Base-by-base conservation (phyloP, 257 asterid species). In the Primulina huaijiensis region DNA sequence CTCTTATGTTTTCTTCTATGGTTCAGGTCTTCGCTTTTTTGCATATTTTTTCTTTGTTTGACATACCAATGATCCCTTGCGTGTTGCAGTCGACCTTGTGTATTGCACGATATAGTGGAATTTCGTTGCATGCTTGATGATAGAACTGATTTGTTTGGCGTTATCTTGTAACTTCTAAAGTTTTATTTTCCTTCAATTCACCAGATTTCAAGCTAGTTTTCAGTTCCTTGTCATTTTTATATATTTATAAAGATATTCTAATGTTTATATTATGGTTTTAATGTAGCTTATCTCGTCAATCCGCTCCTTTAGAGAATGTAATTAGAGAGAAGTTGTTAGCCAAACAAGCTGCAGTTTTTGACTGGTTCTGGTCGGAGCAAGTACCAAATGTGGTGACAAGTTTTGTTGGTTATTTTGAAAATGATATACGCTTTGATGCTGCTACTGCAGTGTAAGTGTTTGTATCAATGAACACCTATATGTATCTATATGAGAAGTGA, bases 351-450 rank as follows among this genome's bases (percentile, higher is more conserved):
- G 92, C 83, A 74, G 84, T 78, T 64, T 83, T 69, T 75, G 96
- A 94, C 46, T 91, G 97, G 96, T 91, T 91, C 76, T 91, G 96
- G 95, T 85, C 93, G 58, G 88, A 89, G 81, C 96, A 88, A 85
- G 79, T 89, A 69, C 97, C 97, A 38, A 81, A 79, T 23, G 90
- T 78, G 72, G 89, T 88, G 65, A 76, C 86, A 64, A 88, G 82
- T 78, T 94, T 87, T 67, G 80, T 89, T 64, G 83, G 86, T 79
- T 88, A 83, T 76, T 86, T 91, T 78, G 97, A 89, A 57, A 83
- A 83, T 74, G 95, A 86, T 71, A 89, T 79, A 74, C 82, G 79
- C 40, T 89, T 84, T 83, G 74, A 81, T 50, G 78, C 89, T 53
- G 90, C 87, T 38, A 88, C 93, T 80, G 75, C 86, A 78, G 79